Conservation (phyloP, 768 basidiomycete species). For the Dacryopinax spathularia region DNA sequence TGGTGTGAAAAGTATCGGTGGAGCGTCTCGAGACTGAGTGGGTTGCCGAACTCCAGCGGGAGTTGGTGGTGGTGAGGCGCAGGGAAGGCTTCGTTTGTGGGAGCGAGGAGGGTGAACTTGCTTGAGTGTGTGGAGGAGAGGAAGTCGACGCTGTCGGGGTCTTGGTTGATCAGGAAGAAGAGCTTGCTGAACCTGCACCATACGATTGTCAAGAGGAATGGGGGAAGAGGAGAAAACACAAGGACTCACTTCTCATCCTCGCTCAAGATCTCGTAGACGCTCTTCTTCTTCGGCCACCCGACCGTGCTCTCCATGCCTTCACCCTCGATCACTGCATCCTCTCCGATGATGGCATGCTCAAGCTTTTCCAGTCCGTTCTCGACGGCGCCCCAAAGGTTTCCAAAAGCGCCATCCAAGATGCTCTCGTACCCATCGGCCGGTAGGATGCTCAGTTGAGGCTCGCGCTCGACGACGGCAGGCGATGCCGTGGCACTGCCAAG, state of each 20-base stretch:
- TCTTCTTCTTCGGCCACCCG: constrained; percentile 8
- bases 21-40: constrained; percentile 12
- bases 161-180: not conserved
- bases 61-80: constrained; percentile 12
- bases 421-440: not conserved
- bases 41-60: constrained; percentile 5
- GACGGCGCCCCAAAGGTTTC: not conserved
- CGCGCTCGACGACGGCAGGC: not conserved
- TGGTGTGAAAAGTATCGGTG: constrained; percentile 1
- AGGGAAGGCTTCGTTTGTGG: constrained; percentile 33
- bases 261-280: constrained; percentile 21
- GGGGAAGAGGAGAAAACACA: not conserved
- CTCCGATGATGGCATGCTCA: not conserved
- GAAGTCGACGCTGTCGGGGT: not conserved
- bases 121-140: not conserved
- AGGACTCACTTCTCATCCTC: constrained; percentile 16
- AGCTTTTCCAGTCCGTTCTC: not conserved
- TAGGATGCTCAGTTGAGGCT: not conserved
- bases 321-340: not conserved
- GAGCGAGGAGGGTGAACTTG: constrained; percentile 44
- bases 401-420: not conserved
- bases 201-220: not conserved
- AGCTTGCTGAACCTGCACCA: constrained; percentile 14
- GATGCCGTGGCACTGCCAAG: not conserved
- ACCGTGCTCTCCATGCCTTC: not conserved